Base-by-base conservation (phyloP, 1,284 basidiomycete species). In the Boletus sp. region DNA sequence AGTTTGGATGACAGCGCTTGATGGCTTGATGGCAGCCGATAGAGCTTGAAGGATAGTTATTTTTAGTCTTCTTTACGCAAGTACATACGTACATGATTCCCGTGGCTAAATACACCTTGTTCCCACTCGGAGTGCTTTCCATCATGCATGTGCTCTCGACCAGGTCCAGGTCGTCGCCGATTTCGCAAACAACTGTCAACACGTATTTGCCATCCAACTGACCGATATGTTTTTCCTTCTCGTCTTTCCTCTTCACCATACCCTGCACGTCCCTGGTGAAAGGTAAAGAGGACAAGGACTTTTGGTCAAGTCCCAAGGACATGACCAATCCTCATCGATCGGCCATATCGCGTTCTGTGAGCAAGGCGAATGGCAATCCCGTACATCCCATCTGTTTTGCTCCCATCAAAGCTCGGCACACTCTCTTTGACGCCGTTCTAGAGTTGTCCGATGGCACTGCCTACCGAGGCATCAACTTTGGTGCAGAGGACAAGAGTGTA, bases 361-460 rank as follows among this genome's bases (percentile, higher is more conserved):
- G 63, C 51, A 65, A 62, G 42, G 60, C 61, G 29, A 70, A 68
- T 51, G 73, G 70, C 45, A 54, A 71, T 30, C 80, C 76, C 14
- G 69, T 78, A 13, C 70, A 79, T 14, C 80, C 81, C 36, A 74
- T 80, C 48, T 78, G 76, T 14, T 71, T 76, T 32, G 69, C 74
- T 23, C 68, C 74, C 10, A 25, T 53, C 25, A 53, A 50, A 43
- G 56, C 56, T 27, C 51, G 41, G 30, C 55, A 50, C 47, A 32
- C 52, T 0, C 53, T 64, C 33, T 54, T 65, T 52, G 83, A 88
- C 46, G 82, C 81, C 1, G 83, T 98, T 41, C 77, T 99, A 51
- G 94, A 99, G 71, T 79, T 99, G 49, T 82, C 82, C 44, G 95
- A 99, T 70, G 95, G 95, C 12, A 83, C 91, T 51, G 85, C 90